phyloP scores from a whole-genome alignment of 2,329 filamentous ascomycete genomes.

The Harringtonia lauricola region DNA sequence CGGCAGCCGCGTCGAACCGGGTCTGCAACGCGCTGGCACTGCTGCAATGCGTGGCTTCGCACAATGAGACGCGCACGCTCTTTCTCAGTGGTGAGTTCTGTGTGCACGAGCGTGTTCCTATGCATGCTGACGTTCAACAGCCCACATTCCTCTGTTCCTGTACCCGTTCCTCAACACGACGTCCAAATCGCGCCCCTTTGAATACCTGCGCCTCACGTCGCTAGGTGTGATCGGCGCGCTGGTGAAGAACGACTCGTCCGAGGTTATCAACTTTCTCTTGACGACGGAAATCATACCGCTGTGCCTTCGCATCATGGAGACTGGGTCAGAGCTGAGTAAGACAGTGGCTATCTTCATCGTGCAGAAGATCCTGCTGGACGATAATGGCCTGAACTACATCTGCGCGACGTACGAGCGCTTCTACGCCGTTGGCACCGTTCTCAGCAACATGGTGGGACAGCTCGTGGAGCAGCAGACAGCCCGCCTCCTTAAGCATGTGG shows the following conservation, averaged over 20 bases:
- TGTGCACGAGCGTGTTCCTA: neutral
- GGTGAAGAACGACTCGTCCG: conserved; percentile 96
- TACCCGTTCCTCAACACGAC: conserved; percentile 99
- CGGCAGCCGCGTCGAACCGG: conserved; percentile 90
- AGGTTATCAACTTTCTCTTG: conserved; percentile 97
- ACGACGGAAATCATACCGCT: conserved; percentile 98
- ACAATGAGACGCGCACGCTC: conserved; percentile 88
- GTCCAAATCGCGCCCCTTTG: conserved; percentile 93
- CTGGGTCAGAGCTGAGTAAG: conserved; percentile 94
- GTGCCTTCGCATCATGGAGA: conserved; percentile 98
- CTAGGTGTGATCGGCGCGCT: conserved; percentile 93
- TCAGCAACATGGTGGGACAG: conserved; percentile 98
- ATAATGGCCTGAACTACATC: conserved; percentile 94
- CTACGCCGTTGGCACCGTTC: conserved; percentile 91
- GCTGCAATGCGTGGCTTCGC: conserved; percentile 91
- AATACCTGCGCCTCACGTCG: conserved; percentile 91
- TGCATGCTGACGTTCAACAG: conserved; percentile 31
- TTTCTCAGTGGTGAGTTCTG: conserved; percentile 71
- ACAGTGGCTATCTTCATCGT: conserved; percentile 99
- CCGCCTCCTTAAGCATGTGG: conserved; percentile 90
- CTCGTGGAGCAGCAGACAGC: conserved; percentile 97
- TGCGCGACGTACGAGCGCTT: conserved; percentile 98
- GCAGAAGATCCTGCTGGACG: conserved; percentile 94
- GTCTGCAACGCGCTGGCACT: conserved; percentile 96
- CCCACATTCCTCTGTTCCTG: conserved; percentile 93